phyloP scores from a whole-genome alignment of 768 basidiomycete species.

The Epithele typhae region DNA sequence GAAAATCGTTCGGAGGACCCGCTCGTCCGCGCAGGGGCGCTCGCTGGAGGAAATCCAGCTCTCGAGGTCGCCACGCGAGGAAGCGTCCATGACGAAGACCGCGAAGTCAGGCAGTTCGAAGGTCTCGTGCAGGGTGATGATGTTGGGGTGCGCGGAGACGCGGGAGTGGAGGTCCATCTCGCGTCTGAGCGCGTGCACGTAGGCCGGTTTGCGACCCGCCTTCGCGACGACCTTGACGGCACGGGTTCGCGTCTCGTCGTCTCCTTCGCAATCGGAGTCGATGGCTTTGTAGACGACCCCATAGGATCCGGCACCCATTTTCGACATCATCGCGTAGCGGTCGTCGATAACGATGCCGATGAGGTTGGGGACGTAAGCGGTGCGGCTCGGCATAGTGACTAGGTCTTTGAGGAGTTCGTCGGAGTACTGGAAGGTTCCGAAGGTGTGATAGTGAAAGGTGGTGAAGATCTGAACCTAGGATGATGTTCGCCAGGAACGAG shows the following conservation, averaged over 20 bases:
- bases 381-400: slow-evolving; percentile 15
- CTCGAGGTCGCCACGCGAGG: slow-evolving; percentile 40
- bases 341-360: slow-evolving; percentile 9
- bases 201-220: not conserved
- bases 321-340: slow-evolving; percentile 10
- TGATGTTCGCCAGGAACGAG: too few relatives aligned
- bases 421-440: not conserved
- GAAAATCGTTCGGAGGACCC: slow-evolving; percentile 41
- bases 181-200: slow-evolving; percentile 26
- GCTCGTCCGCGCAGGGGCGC: slow-evolving; percentile 36
- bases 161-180: slow-evolving; percentile 19
- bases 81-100: slow-evolving; percentile 28
- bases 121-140: slow-evolving; percentile 20
- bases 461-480: too few relatives aligned
- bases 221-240: slow-evolving; percentile 19
- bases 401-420: not conserved
- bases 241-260: slow-evolving; percentile 3
- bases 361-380: slow-evolving; percentile 18
- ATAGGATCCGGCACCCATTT: slow-evolving; percentile 19
- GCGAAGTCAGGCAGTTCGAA: slow-evolving; percentile 16
- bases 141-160: slow-evolving; percentile 14
- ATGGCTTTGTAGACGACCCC: slow-evolving; percentile 22
- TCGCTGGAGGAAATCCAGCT: slow-evolving; percentile 36
- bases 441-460: too few relatives aligned
- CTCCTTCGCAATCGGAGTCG: slow-evolving; percentile 12